Evolutionary conservation across 2,329 filamentous ascomycete genomes (phyloP), one percentile per base, ranked within the genome.

Genomic region (Colletotrichum paranaense): DNA sequence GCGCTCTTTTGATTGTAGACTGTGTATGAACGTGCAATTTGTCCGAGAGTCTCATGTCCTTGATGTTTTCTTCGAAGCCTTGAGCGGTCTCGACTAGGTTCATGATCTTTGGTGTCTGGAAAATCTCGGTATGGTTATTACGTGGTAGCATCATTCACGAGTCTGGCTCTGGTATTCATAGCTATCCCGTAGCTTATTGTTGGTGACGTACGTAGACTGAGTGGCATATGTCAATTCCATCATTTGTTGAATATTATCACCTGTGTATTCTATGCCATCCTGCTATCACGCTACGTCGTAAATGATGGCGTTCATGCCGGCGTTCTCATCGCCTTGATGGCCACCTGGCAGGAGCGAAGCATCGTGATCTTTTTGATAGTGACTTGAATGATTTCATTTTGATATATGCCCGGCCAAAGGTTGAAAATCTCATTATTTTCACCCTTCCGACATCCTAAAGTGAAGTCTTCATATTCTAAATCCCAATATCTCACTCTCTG

Each of bases 51-150:
- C 42, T 49, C 0, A 5, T 0, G 19, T 0, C 42, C 19, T n/a
- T 22, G 1, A 3, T 5, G 16, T 14, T 1, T 22, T 22, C 3
- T 49, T 22, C 3, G 16, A 42, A 49, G 19, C 6, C 42, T 49
- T n/a, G 42, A 46, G 19, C 19, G 12, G 0, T 42, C 42, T 46
- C 19, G 0, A 7, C 7, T n/a, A 0, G 14, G 16, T 0, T 16
- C 5, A 0, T 46, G 38, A 16, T 46, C 14, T 46, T 1, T 1
- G 16, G 19, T 46, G 19, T n/a, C 7, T 46, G 6, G 16, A n/a
- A 46, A 7, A 16, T 19, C 42, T 46, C 19, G 42, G 19, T 46
- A n/a, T n/a, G 42, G 1, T 8, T 4, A 4, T n/a, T n/a, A 19
- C 19, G 0, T n/a, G 19, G 19, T n/a, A 46, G 16, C 42, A n/a